Evolutionary conservation across 805 yeast species (phyloP).

Genomic region (Yamadazyma olivae): DNA sequence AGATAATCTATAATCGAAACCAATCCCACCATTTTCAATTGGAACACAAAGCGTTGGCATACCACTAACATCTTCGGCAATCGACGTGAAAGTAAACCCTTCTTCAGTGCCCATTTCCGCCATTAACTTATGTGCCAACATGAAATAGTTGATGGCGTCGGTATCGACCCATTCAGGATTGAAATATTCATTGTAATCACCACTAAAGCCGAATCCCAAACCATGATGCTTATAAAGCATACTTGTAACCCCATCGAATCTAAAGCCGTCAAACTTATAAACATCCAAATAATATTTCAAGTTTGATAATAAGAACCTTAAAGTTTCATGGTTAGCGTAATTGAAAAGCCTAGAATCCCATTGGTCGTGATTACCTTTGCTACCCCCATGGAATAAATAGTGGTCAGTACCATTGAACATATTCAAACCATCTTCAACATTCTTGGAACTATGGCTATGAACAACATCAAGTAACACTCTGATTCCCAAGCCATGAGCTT

Average conservation of each 20-base stretch:
- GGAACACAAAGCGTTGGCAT: constrained; percentile 93
- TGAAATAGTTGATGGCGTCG: constrained; percentile 82
- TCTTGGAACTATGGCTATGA: constrained; percentile 94
- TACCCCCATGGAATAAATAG: constrained; percentile 92
- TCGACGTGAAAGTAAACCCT: constrained; percentile 54
- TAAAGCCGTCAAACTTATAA: constrained; percentile 87
- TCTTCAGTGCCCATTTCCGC: constrained; percentile 44
- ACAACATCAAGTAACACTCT: constrained; percentile 88
- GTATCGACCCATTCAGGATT: constrained; percentile 75
- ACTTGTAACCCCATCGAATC: constrained; percentile 95
- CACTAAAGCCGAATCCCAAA: constrained; percentile 83
- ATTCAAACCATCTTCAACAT: constrained; percentile 90
- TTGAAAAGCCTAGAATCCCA: constrained; percentile 98
- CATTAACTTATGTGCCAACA: constrained; percentile 85
- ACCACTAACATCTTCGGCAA: constrained; percentile 97
- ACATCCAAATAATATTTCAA: constrained; percentile 80
- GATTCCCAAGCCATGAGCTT: constrained; percentile 86
- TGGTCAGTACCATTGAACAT: constrained; percentile 93
- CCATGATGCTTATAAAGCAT: constrained; percentile 95
- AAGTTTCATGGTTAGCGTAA: constrained; percentile 87
- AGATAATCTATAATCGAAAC: constrained; percentile 88
- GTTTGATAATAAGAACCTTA: constrained; percentile 81
- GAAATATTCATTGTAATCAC: constrained; percentile 89
- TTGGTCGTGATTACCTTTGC: constrained; percentile 80
- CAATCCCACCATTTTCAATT: constrained; percentile 76